Evolutionary conservation across 306 rosid genomes (phyloP).

Genomic region (Styphnolobium japonicum): DNA sequence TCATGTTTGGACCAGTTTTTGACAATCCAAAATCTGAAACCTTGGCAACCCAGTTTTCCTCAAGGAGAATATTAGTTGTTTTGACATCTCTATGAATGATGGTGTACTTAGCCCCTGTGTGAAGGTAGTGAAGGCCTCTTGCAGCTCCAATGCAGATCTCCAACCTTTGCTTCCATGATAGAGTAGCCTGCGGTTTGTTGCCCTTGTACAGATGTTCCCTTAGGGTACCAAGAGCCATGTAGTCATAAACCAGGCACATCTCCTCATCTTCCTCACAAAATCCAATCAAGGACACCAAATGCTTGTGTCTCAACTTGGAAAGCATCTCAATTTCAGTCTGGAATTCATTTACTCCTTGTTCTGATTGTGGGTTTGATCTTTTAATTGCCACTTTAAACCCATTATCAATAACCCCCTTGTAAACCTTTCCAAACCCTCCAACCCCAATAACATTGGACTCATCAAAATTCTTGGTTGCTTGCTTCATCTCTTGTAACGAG

Average conservation of each 20-base stretch:
- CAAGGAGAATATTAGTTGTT: constrained; percentile 52
- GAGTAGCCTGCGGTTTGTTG: constrained; percentile 26
- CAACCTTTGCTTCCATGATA: constrained; percentile 59
- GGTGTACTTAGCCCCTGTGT: constrained; percentile 54
- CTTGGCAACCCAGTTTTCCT: constrained; percentile 57
- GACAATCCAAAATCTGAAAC: constrained; percentile 61
- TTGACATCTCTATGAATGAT: constrained; percentile 64
- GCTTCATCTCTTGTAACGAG: constrained; percentile 45
- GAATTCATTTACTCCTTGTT: constrained; percentile 54
- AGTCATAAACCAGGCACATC: constrained; percentile 60
- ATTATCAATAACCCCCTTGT: constrained; percentile 47
- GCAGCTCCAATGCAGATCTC: constrained; percentile 64
- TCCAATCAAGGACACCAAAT: constrained; percentile 55
- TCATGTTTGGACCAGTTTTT: constrained; percentile 55
- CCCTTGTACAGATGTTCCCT: constrained; percentile 55
- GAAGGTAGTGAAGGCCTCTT: constrained; percentile 67
- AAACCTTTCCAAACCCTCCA: constrained; percentile 63
- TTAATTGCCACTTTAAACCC: constrained; percentile 49
- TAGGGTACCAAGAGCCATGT: constrained; percentile 54
- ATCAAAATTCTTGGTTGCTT: constrained; percentile 45
- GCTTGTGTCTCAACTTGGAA: constrained; percentile 54
- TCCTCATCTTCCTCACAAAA: constrained; percentile 49
- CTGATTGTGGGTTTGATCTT: constrained; percentile 50
- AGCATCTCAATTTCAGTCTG: constrained; percentile 59
- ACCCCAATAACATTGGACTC: constrained; percentile 58